Evolutionary conservation across 83 land plant genomes (phyloP), one percentile per base, ranked within the genome.

Genomic region (Picea abies): DNA sequence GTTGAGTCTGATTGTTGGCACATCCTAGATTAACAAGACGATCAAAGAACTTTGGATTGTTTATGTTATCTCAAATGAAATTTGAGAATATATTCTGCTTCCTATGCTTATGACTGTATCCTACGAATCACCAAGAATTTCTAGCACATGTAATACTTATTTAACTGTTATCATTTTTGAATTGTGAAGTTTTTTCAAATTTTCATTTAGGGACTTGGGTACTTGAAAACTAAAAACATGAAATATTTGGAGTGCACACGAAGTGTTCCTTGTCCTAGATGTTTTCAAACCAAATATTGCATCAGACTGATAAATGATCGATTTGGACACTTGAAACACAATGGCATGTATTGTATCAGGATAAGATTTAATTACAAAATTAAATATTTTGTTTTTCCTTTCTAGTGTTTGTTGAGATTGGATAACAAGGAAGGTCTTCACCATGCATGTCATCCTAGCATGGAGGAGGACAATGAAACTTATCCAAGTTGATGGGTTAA

Each of bases 141-240:
- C 22, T 44, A n/a, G 23, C 49, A 44, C 58, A 44, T 44, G 10
- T 44, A 44, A n/a, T 47, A 16, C 44, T 32, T n/a, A 20, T 11
- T 73, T 52, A 23, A 47, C 23, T 73, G n/a, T 73, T 73, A 39
- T 3, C 44, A 15, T 70, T 15, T 19, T 73, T 20, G 20, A 41
- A 44, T 73, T 73, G 73, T 73, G 11, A 73, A 73, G 25, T n/a
- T 73, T 52, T 39, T 10, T 73, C 56, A 73, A 44, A 73, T 73
- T 2, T 19, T 41, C 39, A 16, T 39, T 73, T 73, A 73, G 15
- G n/a, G 25, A n/a, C 39, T 41, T 37, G 56, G 58, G 58, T 47
- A n/a, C 77, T 73, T 44, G 14, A 44, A 73, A 35, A 9, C 12
- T 22, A n/a, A 41, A 44, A 20, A 39, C 77, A 73, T 9, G 11